Conservation (phyloP, 495 filamentous ascomycete species). For the Penicillium paradoxum region DNA sequence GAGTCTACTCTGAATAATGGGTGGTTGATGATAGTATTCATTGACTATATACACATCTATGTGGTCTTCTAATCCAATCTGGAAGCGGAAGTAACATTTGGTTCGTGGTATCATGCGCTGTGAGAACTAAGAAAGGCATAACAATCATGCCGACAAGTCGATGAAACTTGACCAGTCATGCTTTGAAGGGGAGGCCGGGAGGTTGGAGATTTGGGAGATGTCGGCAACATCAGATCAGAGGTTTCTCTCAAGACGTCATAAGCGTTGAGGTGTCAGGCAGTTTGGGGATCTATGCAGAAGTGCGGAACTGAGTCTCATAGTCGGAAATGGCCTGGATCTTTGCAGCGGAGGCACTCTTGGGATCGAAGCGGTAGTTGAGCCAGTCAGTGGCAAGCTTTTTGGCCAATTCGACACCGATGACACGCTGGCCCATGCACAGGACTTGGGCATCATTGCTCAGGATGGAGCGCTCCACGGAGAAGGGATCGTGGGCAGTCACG, state of each 20-base stretch:
- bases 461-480: constrained; percentile 75
- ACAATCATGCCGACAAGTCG: background rate
- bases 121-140: constrained; percentile 14
- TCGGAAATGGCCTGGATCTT: constrained; percentile 74
- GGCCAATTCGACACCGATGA: constrained; percentile 75
- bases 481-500: constrained; percentile 83
- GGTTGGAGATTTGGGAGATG: background rate
- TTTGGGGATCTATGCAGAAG: constrained; percentile 13
- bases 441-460: constrained; percentile 86
- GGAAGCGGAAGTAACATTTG: constrained; percentile 21
- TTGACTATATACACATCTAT: constrained; percentile 11
- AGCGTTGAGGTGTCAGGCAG: background rate
- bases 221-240: background rate
- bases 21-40: background rate
- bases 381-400: constrained; percentile 74
- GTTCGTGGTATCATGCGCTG: constrained; percentile 40
- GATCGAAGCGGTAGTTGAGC: constrained; percentile 78
- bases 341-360: constrained; percentile 61
- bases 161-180: background rate
- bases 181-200: background rate
- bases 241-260: background rate
- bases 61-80: constrained; percentile 8
- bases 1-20: background rate
- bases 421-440: constrained; percentile 81
- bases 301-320: constrained; percentile 56